These are phyloP conservation scores for Xylaria venustula DNA, from an alignment of 495 filamentous ascomycete genomes.

Conservation along the genomic window DNA sequence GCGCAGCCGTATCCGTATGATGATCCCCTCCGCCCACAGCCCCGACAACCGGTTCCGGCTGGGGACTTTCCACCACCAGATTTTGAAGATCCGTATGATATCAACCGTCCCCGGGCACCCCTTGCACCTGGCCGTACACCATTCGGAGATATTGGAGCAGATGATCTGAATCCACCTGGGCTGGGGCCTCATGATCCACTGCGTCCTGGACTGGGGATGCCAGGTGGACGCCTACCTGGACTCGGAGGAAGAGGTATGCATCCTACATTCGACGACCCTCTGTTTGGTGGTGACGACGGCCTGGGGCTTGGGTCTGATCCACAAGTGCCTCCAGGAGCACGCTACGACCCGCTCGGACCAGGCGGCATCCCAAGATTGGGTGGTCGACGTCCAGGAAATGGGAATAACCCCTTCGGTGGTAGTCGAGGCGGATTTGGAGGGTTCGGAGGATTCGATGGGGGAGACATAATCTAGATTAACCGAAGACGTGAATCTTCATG, in stretches of 20 bases:
- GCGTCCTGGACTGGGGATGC: slow-evolving; percentile 55
- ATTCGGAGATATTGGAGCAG: slow-evolving; percentile 66
- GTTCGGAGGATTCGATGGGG: slow-evolving; percentile 37
- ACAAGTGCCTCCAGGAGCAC: slow-evolving; percentile 57
- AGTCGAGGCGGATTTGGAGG: slow-evolving; percentile 28
- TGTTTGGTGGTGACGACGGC: slow-evolving; percentile 67
- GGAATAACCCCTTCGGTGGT: slow-evolving; percentile 32
- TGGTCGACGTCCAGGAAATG: slow-evolving; percentile 32
- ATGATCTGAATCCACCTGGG: slow-evolving; percentile 85
- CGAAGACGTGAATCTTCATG: background rate
- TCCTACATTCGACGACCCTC: slow-evolving; percentile 88
- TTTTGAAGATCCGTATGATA: slow-evolving; percentile 92
- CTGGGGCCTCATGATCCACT: slow-evolving; percentile 84
- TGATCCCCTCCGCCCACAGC: slow-evolving; percentile 58
- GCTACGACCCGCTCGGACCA: slow-evolving; percentile 82
- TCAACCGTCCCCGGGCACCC: slow-evolving; percentile 65
- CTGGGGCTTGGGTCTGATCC: slow-evolving; percentile 48
- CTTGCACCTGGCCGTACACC: slow-evolving; percentile 47
- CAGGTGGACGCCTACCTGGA: slow-evolving; percentile 47
- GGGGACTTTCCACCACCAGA: slow-evolving; percentile 84
- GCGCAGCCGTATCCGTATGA: slow-evolving; percentile 60
- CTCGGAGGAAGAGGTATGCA: slow-evolving; percentile 78
- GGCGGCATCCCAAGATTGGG: slow-evolving; percentile 50
- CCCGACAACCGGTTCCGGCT: slow-evolving; percentile 64
- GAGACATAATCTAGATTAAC: slow-evolving; percentile 40